Conservation (phyloP, 805 yeast species). For the Schwanniomyces vanrijiae region DNA sequence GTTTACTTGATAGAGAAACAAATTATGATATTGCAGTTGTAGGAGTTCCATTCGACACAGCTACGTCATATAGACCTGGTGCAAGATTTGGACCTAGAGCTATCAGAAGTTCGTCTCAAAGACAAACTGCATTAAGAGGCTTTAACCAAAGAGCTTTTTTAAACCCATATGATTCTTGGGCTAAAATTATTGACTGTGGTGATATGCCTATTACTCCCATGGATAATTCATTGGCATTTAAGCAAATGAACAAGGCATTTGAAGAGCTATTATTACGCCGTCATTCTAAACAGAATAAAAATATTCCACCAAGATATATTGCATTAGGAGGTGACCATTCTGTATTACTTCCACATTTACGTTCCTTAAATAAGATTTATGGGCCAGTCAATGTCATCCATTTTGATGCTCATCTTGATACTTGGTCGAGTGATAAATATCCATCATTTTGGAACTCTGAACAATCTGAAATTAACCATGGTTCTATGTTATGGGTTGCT, state of each 20-base stretch:
- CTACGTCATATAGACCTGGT: conserved; percentile 75
- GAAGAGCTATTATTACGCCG: conserved; percentile 54
- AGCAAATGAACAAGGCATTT: conserved; percentile 53
- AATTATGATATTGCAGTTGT: conserved; percentile 68
- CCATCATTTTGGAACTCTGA: conserved; percentile 62
- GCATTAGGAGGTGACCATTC: conserved; percentile 87
- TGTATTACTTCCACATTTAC: conserved; percentile 66
- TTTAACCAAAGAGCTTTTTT: conserved; percentile 64
- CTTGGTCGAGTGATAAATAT: conserved; percentile 74
- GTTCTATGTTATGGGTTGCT: conserved; percentile 87
- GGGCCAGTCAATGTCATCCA: conserved; percentile 76
- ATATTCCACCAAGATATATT: conserved; percentile 58
- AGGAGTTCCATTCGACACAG: conserved; percentile 86
- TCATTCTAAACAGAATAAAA: conserved; percentile 16
- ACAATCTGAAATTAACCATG: conserved; percentile 69
- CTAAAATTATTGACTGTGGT: conserved; percentile 53
- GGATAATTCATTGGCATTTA: conserved; percentile 53
- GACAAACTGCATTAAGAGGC: conserved; percentile 69
- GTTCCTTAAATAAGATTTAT: conserved; percentile 59
- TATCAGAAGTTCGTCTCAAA: conserved; percentile 64
- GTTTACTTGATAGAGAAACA: conserved; percentile 49
- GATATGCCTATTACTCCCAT: conserved; percentile 61
- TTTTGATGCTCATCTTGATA: conserved; percentile 84
- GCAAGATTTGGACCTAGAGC: conserved; percentile 83
- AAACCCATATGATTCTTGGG: conserved; percentile 53